Conservation (phyloP, 2,329 filamentous ascomycete species). For the Rhynchosporium secalis region DNA sequence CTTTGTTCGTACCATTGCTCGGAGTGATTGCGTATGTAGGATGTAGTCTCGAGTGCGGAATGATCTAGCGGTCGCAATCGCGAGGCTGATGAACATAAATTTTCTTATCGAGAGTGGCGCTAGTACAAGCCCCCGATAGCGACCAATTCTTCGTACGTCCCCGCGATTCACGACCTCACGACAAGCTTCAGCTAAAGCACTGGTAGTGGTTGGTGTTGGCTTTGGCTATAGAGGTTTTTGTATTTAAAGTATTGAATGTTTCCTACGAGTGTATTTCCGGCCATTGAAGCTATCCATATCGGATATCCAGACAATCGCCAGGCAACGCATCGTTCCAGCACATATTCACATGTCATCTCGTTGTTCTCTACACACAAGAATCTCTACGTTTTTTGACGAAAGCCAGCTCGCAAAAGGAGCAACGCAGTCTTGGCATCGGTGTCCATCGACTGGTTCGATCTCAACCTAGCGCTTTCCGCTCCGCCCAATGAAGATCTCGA, state of each 20-base stretch:
- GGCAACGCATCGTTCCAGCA: too few relatives aligned
- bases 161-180: neutral
- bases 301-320: too few relatives aligned
- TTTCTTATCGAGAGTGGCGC: slow-evolving; percentile 13
- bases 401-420: neutral
- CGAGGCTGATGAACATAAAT: slow-evolving; percentile 12
- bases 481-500: slow-evolving; percentile 9
- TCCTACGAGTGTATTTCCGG: too few relatives aligned
- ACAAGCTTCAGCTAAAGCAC: too few relatives aligned
- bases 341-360: too few relatives aligned
- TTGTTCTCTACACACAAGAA: neutral
- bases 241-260: too few relatives aligned
- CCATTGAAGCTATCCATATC: too few relatives aligned
- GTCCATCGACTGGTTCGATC: slow-evolving; percentile 13
- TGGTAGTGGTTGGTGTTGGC: too few relatives aligned
- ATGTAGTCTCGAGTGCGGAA: too few relatives aligned
- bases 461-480: slow-evolving; percentile 17
- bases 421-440: neutral
- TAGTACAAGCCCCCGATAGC: neutral
- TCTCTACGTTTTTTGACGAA: too few relatives aligned
- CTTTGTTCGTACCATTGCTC: slow-evolving; percentile 33
- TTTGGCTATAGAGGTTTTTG: too few relatives aligned
- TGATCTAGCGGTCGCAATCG: neutral
- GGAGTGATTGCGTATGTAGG: neutral
- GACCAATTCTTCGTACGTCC: neutral